These are phyloP conservation scores for Penicillium italicum DNA, from an alignment of 2,329 filamentous ascomycete species.

Conservation along the genomic window DNA sequence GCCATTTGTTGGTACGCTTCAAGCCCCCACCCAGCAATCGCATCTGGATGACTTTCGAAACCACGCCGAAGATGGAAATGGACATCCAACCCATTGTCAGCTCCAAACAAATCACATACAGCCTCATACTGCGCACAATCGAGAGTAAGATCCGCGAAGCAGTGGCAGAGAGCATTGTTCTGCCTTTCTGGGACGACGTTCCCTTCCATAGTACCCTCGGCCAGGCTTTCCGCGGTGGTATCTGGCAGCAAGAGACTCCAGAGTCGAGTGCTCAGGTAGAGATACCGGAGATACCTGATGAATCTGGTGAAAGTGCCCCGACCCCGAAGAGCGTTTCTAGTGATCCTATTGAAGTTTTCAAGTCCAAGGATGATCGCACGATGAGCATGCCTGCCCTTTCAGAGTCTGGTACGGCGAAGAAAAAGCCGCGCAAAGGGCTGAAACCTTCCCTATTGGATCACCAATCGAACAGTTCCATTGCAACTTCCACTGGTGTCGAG, in stretches of 20 bases:
- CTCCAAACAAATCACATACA: constrained; percentile 91
- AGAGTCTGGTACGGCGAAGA: constrained; percentile 21
- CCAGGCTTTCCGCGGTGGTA: constrained; percentile 78
- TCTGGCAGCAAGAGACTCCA: constrained; percentile 58
- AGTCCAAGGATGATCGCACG: constrained; percentile 33
- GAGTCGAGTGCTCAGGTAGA: constrained; percentile 41
- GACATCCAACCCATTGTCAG: constrained; percentile 95
- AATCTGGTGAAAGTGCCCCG: constrained; percentile 26
- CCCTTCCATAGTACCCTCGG: constrained; percentile 80
- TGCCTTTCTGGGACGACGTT: constrained; percentile 93
- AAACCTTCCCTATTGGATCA: constrained; percentile 25
- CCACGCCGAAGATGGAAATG: constrained; percentile 90
- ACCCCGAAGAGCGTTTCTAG: constrained; percentile 17
- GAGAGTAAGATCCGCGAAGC: constrained; percentile 94
- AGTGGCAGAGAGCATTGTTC: constrained; percentile 82
- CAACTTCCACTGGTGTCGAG: constrained; percentile 31
- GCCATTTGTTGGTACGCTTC: constrained; percentile 78
- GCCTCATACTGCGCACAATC: constrained; percentile 84
- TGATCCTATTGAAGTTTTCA: constrained; percentile 29
- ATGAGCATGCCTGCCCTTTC: constrained; percentile 34
- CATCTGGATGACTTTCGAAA: constrained; percentile 92
- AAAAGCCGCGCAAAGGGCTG: constrained; percentile 30
- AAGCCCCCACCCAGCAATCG: constrained; percentile 95
- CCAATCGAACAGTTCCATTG: constrained; percentile 18
- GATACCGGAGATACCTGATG: constrained; percentile 41